These are phyloP conservation scores for Cajanus cajan DNA, from an alignment of 306 rosid species.

Conservation along the genomic window DNA sequence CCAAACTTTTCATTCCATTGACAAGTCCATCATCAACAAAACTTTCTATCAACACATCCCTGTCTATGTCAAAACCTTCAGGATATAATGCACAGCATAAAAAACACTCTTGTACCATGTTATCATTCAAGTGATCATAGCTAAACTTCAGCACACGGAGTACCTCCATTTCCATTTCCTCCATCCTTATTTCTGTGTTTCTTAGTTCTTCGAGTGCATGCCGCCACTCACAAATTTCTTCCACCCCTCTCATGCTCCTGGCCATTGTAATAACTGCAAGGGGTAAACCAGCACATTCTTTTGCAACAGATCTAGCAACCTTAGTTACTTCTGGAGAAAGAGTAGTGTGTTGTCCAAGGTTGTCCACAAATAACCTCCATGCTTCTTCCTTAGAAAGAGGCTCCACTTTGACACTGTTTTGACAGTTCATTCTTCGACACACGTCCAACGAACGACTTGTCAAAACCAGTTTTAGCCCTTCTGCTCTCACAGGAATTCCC, in stretches of 20 bases:
- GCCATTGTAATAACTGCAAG: background rate
- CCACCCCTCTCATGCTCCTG: slow-evolving; percentile 17
- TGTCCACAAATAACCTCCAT: background rate
- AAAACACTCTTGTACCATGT: background rate
- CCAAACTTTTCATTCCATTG: slow-evolving; percentile 26
- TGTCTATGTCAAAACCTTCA: slow-evolving; percentile 27
- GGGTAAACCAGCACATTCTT: background rate
- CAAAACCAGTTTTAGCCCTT: background rate
- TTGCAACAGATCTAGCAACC: background rate
- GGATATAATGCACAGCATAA: slow-evolving; percentile 28
- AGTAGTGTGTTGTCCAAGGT: background rate
- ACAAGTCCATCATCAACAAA: slow-evolving; percentile 31
- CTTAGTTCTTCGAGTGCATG: slow-evolving; percentile 10
- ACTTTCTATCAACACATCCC: slow-evolving; percentile 27
- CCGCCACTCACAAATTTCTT: slow-evolving; percentile 25
- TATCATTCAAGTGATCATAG: background rate
- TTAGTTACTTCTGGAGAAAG: background rate
- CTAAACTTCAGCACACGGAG: slow-evolving; percentile 10
- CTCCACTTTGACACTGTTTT: background rate
- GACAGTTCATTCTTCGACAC: slow-evolving; percentile 11
- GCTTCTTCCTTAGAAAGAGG: slow-evolving; percentile 6
- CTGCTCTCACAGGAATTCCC: background rate
- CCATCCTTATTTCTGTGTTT: background rate
- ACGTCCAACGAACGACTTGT: background rate
- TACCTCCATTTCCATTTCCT: slow-evolving; percentile 36